Evolutionary conservation across 2,329 filamentous ascomycete species (phyloP).

Genomic region (Aspergillus aculeatinus): DNA sequence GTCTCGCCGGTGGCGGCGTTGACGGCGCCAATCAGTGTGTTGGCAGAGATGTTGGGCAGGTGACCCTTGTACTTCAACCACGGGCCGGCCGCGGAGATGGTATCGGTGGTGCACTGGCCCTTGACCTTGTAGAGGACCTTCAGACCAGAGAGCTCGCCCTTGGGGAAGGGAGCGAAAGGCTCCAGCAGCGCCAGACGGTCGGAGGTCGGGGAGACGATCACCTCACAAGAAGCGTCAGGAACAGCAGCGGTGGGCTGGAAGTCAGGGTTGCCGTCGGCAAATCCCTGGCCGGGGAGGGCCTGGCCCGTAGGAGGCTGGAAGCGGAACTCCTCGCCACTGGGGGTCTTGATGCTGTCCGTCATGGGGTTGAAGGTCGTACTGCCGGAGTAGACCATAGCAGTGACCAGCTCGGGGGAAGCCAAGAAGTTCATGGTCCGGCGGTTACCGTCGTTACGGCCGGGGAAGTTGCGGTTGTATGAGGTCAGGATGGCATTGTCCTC

Average conservation of each 20-base stretch:
- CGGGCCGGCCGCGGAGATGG: slow-evolving; percentile 92
- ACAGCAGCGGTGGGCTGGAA: slow-evolving; percentile 71
- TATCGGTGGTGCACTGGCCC: slow-evolving; percentile 98
- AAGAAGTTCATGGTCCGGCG: slow-evolving; percentile 98
- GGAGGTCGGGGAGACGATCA: slow-evolving; percentile 83
- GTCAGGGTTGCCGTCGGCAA: slow-evolving; percentile 72
- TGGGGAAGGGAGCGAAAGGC: slow-evolving; percentile 82
- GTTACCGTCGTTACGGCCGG: slow-evolving; percentile 95
- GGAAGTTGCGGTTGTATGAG: slow-evolving; percentile 98
- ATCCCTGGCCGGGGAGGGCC: slow-evolving; percentile 68
- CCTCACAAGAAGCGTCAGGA: slow-evolving; percentile 67
- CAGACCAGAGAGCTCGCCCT: slow-evolving; percentile 70
- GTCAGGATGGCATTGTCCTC: slow-evolving; percentile 91
- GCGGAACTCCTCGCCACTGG: slow-evolving; percentile 77
- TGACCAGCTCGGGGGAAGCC: slow-evolving; percentile 93
- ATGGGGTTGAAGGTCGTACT: slow-evolving; percentile 94
- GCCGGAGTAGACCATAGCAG: slow-evolving; percentile 90
- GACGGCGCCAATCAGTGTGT: slow-evolving; percentile 92
- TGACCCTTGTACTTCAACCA: slow-evolving; percentile 99
- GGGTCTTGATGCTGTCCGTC: slow-evolving; percentile 77
- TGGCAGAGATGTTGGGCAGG: slow-evolving; percentile 94
- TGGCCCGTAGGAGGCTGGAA: slow-evolving; percentile 71
- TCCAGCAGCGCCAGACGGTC: slow-evolving; percentile 87
- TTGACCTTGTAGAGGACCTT: slow-evolving; percentile 93
- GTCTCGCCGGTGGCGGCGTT: slow-evolving; percentile 92